phyloP scores from a whole-genome alignment of 202 grass and related monocot species.

The Setaria italica region DNA sequence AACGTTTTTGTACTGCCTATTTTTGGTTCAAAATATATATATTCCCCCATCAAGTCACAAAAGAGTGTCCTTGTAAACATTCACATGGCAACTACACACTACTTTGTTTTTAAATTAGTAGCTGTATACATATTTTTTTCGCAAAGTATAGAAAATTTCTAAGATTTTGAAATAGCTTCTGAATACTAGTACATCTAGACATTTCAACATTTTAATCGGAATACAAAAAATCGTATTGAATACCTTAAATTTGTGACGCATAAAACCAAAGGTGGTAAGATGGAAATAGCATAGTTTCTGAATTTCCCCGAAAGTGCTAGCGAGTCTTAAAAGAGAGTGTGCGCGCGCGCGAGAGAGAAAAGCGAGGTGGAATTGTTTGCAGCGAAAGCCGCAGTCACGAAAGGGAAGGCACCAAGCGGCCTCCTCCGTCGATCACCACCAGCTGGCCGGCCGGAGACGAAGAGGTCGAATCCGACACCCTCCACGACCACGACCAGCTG shows the following conservation, averaged over 20 bases:
- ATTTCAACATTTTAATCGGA: no score
- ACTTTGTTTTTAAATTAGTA: neutral
- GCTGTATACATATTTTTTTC: neutral
- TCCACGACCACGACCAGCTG: neutral
- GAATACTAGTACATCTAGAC: neutral
- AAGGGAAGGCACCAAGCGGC: constrained; percentile 1
- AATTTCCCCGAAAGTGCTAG: no score
- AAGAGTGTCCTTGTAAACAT: neutral
- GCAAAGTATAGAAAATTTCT: neutral
- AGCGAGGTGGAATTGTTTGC: neutral
- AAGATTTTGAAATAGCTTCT: neutral
- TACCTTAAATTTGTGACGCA: no score
- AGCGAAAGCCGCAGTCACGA: neutral
- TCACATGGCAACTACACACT: neutral
- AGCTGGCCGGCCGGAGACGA: constrained; percentile 2
- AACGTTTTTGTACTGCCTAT: no score
- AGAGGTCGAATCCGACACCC: neutral
- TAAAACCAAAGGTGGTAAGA: no score
- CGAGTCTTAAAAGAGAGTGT: no score
- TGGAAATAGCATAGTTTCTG: no score
- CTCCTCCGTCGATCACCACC: neutral
- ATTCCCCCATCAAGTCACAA: neutral
- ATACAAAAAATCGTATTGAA: no score
- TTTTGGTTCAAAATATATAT: no score
- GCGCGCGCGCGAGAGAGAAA: neutral